Evolutionary conservation across 345 rosid genomes (phyloP).

Genomic region (Salix purpurea): DNA sequence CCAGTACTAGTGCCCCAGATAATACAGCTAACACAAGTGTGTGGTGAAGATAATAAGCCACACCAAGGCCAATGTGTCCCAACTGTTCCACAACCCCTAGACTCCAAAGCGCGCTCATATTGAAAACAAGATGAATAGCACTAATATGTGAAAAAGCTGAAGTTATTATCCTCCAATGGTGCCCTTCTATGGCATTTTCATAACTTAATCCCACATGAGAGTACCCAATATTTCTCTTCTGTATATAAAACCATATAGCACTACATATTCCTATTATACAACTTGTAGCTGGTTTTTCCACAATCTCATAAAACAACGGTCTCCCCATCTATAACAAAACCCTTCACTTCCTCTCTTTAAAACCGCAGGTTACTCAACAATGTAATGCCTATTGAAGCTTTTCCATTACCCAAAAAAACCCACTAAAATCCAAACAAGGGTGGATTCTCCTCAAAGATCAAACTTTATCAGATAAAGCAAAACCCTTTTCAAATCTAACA

Average conservation of each 20-base stretch:
- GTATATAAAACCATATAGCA: conserved; percentile 78
- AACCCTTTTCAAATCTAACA: conserved; percentile 3
- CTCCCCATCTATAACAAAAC: conserved; percentile 51
- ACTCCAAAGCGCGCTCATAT: conserved; percentile 99
- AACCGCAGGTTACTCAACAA: neutral
- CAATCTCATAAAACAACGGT: conserved; percentile 74
- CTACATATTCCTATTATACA: conserved; percentile 64
- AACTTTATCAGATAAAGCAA: neutral
- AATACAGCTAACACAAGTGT: conserved; percentile 72
- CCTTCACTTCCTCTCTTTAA: neutral
- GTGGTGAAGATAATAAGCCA: conserved; percentile 78
- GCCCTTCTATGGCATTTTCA: conserved; percentile 73
- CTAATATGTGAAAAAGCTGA: conserved; percentile 94
- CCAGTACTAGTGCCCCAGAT: conserved; percentile 75
- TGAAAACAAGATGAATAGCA: conserved; percentile 84
- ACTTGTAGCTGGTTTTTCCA: conserved; percentile 88
- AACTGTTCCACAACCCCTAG: conserved; percentile 82
- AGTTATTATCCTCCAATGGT: conserved; percentile 92
- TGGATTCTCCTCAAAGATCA: neutral
- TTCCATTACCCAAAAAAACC: neutral
- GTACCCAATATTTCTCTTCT: conserved; percentile 85
- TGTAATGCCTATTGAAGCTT: neutral
- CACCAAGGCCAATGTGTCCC: conserved; percentile 68
- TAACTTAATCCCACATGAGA: conserved; percentile 90
- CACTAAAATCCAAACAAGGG: neutral